Base-by-base conservation (phyloP, 306 rosid species). In the Notholithocarpus densiflorus region DNA sequence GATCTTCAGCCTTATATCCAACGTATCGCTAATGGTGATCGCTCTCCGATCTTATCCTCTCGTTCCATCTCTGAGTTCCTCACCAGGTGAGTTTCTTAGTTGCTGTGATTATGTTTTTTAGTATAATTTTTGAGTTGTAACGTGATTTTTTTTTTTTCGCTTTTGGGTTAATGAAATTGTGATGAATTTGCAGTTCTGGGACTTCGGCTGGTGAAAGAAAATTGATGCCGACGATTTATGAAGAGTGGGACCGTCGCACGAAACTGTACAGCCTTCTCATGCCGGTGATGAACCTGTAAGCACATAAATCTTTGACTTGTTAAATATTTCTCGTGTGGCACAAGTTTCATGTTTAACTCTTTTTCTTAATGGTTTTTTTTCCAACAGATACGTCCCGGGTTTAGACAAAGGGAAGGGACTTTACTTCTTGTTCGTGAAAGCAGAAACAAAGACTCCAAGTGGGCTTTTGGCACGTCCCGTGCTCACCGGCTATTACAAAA, bases 131-230 rank as follows among this genome's bases (percentile, higher is more conserved):
- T 20, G 54, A 54, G 1, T 40, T 40, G 45, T 8, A 7, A 40
- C 3, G 12, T 8, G 20, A 59, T 34, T 73, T 5, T 12, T 64
- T 4, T 59, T 29, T 60, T 43, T 32, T 14, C 4, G 5, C 17
- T 12, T 60, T 9, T 24, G 13, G 27, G 12, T 24, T 9, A 13
- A 57, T 57, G 64, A 59, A 57, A 57, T 68, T 34, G 20, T 14
- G 11, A 48, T 48, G 10, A 32, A 68, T 2, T 51, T 84, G 59
- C 92, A 95, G 99, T 40, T 95, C 99, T 34, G 99, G 99, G 68
- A 95, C 99, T 10, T 95, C 99, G 1, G 98, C 94, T 5, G 99
- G 99, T 0, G 98, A 95, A 77, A 83, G 97, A 74, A 95, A 95
- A 74, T 40, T 95, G 87, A 93, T 89, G 93, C 99, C 99, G 1